A percentile compares a stretch with the other conserved stretches of the same genome.
Evolutionary conservation across 208 protist species (phyloP).

Genomic region (Leishmania tarentolae): DNA sequence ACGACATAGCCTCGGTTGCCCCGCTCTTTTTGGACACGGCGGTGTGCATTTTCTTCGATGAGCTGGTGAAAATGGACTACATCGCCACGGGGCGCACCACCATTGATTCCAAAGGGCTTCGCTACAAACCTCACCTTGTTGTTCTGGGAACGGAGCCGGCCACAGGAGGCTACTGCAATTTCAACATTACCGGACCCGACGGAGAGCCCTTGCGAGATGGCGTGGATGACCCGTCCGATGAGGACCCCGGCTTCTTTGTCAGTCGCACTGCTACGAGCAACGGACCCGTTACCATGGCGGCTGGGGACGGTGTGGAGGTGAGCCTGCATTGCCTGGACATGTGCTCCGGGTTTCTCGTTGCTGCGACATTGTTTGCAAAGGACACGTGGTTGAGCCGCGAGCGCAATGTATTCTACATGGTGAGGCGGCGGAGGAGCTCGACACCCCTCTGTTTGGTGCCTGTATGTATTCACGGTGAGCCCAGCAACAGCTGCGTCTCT

Average conservation of each 20-base stretch:
- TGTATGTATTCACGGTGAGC: constrained; percentile 32
- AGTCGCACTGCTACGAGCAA: constrained; percentile 28
- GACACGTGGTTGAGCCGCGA: constrained; percentile 34
- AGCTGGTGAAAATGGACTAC: constrained; percentile 66
- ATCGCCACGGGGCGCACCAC: constrained; percentile 61
- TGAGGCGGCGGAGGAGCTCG: constrained; percentile 40
- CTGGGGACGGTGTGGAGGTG: constrained; percentile 68
- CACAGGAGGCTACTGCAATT: constrained; percentile 50
- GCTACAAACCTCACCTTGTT: constrained; percentile 61
- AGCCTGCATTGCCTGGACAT: constrained; percentile 52
- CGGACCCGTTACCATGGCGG: constrained; percentile 45
- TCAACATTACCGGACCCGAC: constrained; percentile 37
- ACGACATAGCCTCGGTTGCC: constrained; percentile 11
- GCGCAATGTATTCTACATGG: constrained; percentile 66
- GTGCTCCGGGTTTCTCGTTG: constrained; percentile 56
- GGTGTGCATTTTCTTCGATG: constrained; percentile 72
- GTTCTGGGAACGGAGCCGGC: constrained; percentile 45
- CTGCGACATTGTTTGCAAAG: constrained; percentile 62
- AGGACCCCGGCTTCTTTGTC: constrained; percentile 18
- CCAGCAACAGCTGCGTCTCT: constrained; percentile 49
- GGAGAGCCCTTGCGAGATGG: constrained; percentile 6
- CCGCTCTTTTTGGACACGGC: constrained; percentile 82
- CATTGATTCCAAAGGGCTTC: constrained; percentile 60
- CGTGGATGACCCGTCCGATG: constrained; percentile 17
- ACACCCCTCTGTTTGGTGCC: constrained; percentile 61